Percentiles rank a stretch among this genome's conserved stretches.
These are phyloP conservation scores for Selaginella moellendorffii DNA, from an alignment of 75 land plant species.

Conservation along the genomic window DNA sequence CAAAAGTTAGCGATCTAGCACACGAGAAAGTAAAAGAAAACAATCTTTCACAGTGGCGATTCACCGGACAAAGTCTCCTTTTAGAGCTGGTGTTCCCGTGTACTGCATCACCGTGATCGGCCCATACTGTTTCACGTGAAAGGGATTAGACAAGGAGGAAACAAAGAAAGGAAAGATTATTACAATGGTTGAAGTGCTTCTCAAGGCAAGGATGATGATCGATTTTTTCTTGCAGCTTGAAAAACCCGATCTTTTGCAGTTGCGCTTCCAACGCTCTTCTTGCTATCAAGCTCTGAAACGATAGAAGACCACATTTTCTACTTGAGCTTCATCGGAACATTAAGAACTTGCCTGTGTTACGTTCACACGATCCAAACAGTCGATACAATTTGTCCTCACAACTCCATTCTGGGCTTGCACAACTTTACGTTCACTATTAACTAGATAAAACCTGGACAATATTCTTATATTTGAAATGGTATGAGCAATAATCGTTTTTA, in stretches of 20 bases:
- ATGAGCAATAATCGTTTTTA: too few relatives aligned
- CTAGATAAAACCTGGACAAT: slow-evolving; percentile 59
- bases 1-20: neutral
- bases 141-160: too few relatives aligned
- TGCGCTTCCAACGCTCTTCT: slow-evolving; percentile 71
- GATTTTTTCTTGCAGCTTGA: slow-evolving; percentile 40
- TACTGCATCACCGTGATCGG: slow-evolving; percentile 11
- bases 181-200: slow-evolving; percentile 51
- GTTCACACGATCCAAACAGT: slow-evolving; percentile 96
- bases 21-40: too few relatives aligned
- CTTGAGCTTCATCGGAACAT: neutral
- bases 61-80: slow-evolving; percentile 8
- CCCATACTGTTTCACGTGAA: slow-evolving; percentile 7
- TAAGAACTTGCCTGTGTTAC: slow-evolving; percentile 61
- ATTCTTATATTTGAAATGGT: too few relatives aligned
- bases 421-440: slow-evolving; percentile 44
- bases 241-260: slow-evolving; percentile 47
- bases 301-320: neutral
- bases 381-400: slow-evolving; percentile 84
- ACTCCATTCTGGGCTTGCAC: slow-evolving; percentile 66
- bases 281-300: slow-evolving; percentile 71
- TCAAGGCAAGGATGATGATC: slow-evolving; percentile 42
- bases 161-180: slow-evolving; percentile 17
- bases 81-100: slow-evolving; percentile 7
- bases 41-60: neutral